Base-by-base conservation (phyloP, 345 rosid genomes). In the Syzygium oleosum region DNA sequence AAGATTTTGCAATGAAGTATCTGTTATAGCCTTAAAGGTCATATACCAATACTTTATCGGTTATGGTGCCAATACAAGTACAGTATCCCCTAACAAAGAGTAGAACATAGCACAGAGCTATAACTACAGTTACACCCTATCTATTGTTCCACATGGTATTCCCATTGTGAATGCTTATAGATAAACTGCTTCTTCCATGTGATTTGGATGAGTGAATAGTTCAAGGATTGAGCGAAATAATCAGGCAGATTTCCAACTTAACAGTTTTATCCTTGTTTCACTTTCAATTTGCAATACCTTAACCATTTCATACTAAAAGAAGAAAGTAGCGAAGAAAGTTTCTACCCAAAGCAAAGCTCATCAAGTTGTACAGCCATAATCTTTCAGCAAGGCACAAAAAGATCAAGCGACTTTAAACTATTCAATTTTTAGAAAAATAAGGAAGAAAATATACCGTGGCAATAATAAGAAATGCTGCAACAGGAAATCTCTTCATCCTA, bases 391-490 rank as follows among this genome's bases (percentile, higher is more conserved):
- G 83, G 49, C 49, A 38, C 80, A 73, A 53, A 63, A 68, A 79
- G 80, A 73, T 34, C 19, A 21, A 22, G 52, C 59, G 53, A 80
- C 59, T 34, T 34, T 68, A 34, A 73, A 21, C 25, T 10, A 38
- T 5, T 73, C 83, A 73, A 19, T 73, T 19, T 43, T 73, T 51
- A 25, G 54, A 54, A 59, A 31, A 29, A 87, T 27, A 43, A 49
- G 56, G 52, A 23, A 85, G 59, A 86, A 86, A 86, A 27, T 78
- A 56, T 92, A 96, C 98, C 92, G 94, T 96, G 21, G 99, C 98
- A 88, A 97, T 97, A 56, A 96, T 96, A 89, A 97, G 99, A 90
- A 97, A 97, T 84, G 99, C 99, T 52, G 95, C 96, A 80, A 96
- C 94, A 16, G 98, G 95, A 91, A 90, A 97, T 95, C 95, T 93